Evolutionary conservation across 1,284 basidiomycete genomes (phyloP), one percentile per base, ranked within the genome.

Genomic region (Leccinum huronense): DNA sequence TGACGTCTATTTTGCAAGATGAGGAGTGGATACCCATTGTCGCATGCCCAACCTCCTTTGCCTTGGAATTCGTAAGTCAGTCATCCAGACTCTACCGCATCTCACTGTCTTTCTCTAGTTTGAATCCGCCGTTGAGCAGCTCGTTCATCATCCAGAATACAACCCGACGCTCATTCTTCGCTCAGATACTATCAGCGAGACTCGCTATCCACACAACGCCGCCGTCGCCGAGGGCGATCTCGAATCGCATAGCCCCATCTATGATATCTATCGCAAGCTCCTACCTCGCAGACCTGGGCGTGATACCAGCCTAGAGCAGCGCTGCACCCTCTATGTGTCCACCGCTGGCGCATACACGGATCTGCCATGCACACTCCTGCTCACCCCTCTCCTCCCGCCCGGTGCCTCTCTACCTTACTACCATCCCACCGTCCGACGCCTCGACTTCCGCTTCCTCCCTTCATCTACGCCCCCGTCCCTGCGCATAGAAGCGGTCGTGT

Each of bases 111-210:
- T 55, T 40, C 30, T 48, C 5, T 64, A 93, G 91, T 93, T 93
- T 69, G 84, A 86, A 68, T 71, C 73, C 2, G 90, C 88, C 0
- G 72, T 86, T 33, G 82, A 80, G 11, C 88, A 90, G 69, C 78
- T 93, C 34, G 79, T 93, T 3, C 82, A 88, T 58, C 91, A 93
- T 70, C 92, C 91, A 9, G 91, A 94, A 71, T 91, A 91, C 75
- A 93, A 93, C 71, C 91, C 90, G 0, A 90, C 91, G 0, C 82
- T 93, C 36, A 94, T 94, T 61, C 76, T 94, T 14, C 85, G 92
- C 1, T 89, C 91, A 0, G 89, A 94, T 56, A 81, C 82, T 1
- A 42, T 93, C 9, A 71, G 75, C 4, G 84, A 90, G 60, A 75
- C 76, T 3, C 38, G n/a, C 33, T 72, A 71, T 8, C 66, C 73